Conservation (phyloP, 495 filamentous ascomycete species). For the Aspergillus leporis region DNA sequence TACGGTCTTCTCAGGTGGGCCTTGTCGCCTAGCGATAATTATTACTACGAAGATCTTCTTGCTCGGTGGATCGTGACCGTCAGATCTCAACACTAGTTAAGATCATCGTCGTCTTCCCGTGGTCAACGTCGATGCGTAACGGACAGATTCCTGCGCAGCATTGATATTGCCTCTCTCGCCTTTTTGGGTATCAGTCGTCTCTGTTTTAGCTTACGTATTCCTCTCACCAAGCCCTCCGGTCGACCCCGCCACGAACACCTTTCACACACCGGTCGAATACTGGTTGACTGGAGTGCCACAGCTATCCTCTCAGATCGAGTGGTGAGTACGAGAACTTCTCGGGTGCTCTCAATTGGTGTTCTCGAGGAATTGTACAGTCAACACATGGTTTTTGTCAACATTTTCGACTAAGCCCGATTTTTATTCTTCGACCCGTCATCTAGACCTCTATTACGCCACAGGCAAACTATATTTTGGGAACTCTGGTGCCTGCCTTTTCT, state of each 20-base stretch:
- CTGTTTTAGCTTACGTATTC: conserved; percentile 26
- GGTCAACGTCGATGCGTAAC: conserved; percentile 13
- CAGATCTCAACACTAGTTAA: conserved; percentile 14
- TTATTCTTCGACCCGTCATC: conserved; percentile 21
- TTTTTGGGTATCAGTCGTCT: conserved; percentile 3
- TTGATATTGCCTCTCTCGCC: conserved; percentile 14
- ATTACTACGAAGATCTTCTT: conserved; percentile 21
- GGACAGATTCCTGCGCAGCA: conserved; percentile 10
- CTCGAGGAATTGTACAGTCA: conserved; percentile 1
- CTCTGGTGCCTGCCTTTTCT: conserved; percentile 26
- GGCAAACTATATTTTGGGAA: conserved; percentile 21
- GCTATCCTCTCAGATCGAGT: conserved; percentile 2
- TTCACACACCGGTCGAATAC: conserved; percentile 8
- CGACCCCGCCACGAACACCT: conserved; percentile 23
- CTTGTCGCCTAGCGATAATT: conserved; percentile 27
- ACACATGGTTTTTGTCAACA: conserved; percentile 18
- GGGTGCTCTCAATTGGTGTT: neutral
- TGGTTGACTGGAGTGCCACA: conserved; percentile 9
- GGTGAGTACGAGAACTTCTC: neutral
- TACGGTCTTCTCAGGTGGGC: conserved; percentile 29
- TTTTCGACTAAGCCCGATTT: conserved; percentile 13
- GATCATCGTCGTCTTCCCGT: conserved; percentile 5
- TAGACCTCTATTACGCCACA: conserved; percentile 28
- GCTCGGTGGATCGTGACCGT: conserved; percentile 17
- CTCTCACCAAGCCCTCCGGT: conserved; percentile 15